Evolutionary conservation across 2,329 filamentous ascomycete species (phyloP), one percentile per base, ranked within the genome.

Genomic region (Stachybotrys echinatus): DNA sequence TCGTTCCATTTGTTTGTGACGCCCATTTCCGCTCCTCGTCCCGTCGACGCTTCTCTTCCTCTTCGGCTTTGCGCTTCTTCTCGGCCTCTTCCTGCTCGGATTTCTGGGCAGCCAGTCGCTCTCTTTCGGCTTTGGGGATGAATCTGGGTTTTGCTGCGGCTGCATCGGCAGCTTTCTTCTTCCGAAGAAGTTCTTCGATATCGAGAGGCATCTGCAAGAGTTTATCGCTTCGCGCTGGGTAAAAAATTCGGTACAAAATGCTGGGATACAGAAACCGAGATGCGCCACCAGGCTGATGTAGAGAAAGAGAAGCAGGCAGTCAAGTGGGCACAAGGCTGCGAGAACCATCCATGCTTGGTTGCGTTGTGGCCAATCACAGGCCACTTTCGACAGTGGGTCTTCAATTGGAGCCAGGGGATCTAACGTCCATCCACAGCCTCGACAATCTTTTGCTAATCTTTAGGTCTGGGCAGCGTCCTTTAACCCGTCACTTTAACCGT

Each of bases 121-220:
- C 90, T 49, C 92, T 81, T 66, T 95, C 81, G 27, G 87, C 86
- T 73, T 88, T 94, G 5, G 88, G 87, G 20, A 96, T 74, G 65
- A 95, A 95, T 66, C 89, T 92, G 5, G 91, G 91, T 76, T 94
- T 96, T 49, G 89, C 81, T 10, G 89, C 87, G 17, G 87, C 89
- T 34, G 87, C 88, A 69, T 94, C 89, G 23, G 88, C 87, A 54
- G 89, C 89, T 64, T 88, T 89, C 76, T 95, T 95, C 71, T 92
- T 87, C 57, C 84, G 83, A 20, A 96, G 71, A 5, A 96, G 79
- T 59, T 95, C 88, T 68, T 96, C 91, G 50, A 96, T 85, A 64
- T 89, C 92, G 45, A 95, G 74, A 49, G 69, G 68, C 69, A 71
- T 71, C 12, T 21, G 5, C 38, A 34, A 34, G 27, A 3, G 10